These are phyloP conservation scores for Ormosia emarginata DNA, from an alignment of 306 rosid species.

Conservation along the genomic window DNA sequence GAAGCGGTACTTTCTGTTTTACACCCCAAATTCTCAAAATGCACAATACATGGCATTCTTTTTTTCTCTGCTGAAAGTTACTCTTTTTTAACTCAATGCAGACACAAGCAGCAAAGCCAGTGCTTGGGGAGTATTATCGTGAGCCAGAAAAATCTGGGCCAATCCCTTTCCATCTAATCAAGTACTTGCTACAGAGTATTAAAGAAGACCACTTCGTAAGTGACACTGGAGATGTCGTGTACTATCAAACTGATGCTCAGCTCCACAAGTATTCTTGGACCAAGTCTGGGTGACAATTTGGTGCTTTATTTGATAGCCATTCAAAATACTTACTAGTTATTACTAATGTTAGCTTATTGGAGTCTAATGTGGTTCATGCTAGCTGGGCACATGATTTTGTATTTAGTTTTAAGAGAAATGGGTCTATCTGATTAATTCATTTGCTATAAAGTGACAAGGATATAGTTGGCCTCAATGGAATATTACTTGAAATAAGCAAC, in stretches of 20 bases:
- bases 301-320: background rate
- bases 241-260: constrained; percentile 51
- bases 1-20: constrained; percentile 54
- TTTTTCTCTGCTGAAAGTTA: background rate
- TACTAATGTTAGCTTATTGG: background rate
- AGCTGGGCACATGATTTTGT: background rate
- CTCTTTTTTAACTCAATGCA: constrained; percentile 17
- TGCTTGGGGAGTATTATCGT: constrained; percentile 64
- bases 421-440: background rate
- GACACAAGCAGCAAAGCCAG: constrained; percentile 62
- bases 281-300: constrained; percentile 27
- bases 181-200: constrained; percentile 49
- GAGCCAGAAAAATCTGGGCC: constrained; percentile 69
- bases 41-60: background rate
- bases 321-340: background rate
- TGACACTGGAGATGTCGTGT: constrained; percentile 56
- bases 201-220: constrained; percentile 62
- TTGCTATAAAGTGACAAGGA: background rate
- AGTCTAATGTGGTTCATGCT: background rate
- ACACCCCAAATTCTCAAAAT: background rate
- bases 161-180: constrained; percentile 53
- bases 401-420: background rate
- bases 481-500: background rate
- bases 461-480: background rate
- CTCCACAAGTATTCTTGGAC: constrained; percentile 11